Evolutionary conservation across 2,329 filamentous ascomycete species (phyloP).

Genomic region (Nemania sp.): DNA sequence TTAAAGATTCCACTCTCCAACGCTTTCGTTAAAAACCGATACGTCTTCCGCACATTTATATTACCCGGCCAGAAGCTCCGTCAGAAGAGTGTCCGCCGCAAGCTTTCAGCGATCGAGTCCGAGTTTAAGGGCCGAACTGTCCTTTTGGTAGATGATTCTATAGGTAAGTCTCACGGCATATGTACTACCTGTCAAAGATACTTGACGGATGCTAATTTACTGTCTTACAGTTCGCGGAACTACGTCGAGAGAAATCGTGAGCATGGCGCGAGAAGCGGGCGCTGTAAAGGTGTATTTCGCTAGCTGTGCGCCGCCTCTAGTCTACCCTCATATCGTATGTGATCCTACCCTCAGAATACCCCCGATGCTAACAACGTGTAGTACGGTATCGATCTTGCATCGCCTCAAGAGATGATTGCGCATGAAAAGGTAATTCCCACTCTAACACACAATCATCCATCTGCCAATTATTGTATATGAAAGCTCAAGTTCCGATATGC

Average conservation of each 20-base stretch:
- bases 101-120: constrained; percentile 82
- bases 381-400: constrained; percentile 68
- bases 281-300: constrained; percentile 83
- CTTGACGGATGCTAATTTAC: constrained; percentile 3
- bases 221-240: constrained; percentile 69
- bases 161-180: constrained; percentile 42
- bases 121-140: constrained; percentile 84
- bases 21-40: constrained; percentile 40
- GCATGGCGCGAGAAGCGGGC: constrained; percentile 82
- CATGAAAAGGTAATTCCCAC: constrained; percentile 62
- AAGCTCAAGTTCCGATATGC: not conserved
- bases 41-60: constrained; percentile 67
- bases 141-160: constrained; percentile 84
- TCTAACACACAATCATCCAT: not conserved
- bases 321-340: constrained; percentile 82
- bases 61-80: constrained; percentile 72
- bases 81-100: constrained; percentile 84
- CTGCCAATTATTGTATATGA: not conserved
- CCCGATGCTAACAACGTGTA: constrained; percentile 16
- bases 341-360: not conserved
- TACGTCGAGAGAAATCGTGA: constrained; percentile 76
- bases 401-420: constrained; percentile 70
- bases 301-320: constrained; percentile 80
- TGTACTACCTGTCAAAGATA: too few relatives aligned
- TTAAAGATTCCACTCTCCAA: constrained; percentile 72